Conservation (phyloP, 75 land plant genomes). For the Ceratopteris richardii region DNA sequence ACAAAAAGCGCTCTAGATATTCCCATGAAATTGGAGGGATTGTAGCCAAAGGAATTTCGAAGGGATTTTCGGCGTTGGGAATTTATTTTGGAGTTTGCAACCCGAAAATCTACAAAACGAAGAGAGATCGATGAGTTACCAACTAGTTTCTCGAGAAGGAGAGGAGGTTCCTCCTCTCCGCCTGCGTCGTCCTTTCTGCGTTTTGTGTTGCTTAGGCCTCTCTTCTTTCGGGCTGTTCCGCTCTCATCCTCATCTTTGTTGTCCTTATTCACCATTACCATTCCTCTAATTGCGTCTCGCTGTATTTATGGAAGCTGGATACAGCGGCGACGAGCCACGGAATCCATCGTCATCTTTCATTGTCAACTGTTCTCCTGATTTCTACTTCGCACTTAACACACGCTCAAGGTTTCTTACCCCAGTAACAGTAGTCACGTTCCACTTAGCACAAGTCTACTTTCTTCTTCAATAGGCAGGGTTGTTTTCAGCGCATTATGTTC, state of each 20-base stretch:
- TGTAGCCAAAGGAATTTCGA: not conserved
- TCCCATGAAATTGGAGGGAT: constrained; percentile 3
- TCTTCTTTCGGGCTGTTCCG: not conserved
- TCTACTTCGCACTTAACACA: too few species aligned
- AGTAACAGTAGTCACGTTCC: too few species aligned
- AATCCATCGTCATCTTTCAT: too few species aligned
- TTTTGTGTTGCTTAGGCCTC: not conserved
- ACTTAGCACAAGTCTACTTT: too few species aligned
- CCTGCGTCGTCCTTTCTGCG: too few species aligned
- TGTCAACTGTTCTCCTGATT: too few species aligned
- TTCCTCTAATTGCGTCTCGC: too few species aligned
- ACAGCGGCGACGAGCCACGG: not conserved
- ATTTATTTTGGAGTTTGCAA: not conserved
- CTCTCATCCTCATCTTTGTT: not conserved
- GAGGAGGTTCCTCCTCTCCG: not conserved
- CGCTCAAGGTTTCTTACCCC: too few species aligned
- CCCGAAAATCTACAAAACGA: not conserved
- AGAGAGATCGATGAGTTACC: not conserved
- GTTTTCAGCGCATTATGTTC: too few species aligned
- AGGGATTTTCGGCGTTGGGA: not conserved
- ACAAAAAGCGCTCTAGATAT: too few species aligned
- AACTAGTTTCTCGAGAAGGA: constrained; percentile 3
- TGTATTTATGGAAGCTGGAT: not conserved
- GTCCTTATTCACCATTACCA: not conserved
- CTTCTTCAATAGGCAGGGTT: too few species aligned